phyloP scores from a whole-genome alignment of 352 stramenopile genomes.

The Pythium rishiriense region DNA sequence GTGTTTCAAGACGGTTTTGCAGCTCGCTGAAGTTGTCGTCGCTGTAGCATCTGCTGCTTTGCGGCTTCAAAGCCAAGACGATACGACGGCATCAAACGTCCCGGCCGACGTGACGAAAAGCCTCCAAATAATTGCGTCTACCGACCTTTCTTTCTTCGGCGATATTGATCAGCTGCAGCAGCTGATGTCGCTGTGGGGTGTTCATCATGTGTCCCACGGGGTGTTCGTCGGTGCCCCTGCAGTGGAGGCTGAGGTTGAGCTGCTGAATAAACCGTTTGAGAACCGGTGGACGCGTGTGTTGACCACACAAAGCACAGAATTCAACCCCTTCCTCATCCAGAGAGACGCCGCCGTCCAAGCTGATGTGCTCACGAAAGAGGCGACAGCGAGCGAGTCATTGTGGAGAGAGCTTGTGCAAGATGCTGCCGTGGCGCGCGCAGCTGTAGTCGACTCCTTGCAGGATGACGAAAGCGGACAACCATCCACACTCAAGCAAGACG shows the following conservation, averaged over 20 bases:
- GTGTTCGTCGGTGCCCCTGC: slow-evolving; percentile 35
- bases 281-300: slow-evolving; percentile 47
- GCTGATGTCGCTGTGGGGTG: slow-evolving; percentile 57
- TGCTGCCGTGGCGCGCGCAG: slow-evolving; percentile 32
- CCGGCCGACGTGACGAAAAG: slow-evolving; percentile 52
- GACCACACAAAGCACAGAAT: slow-evolving; percentile 45
- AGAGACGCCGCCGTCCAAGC: slow-evolving; percentile 51
- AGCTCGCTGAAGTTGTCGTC: slow-evolving; percentile 56
- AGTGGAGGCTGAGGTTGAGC: slow-evolving; percentile 14
- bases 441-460: slow-evolving; percentile 32
- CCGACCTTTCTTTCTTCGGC: slow-evolving; percentile 62
- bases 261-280: slow-evolving; percentile 42
- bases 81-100: not conserved
- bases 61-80: slow-evolving; percentile 29
- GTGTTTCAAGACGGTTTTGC: slow-evolving; percentile 33
- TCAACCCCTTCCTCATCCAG: slow-evolving; percentile 74
- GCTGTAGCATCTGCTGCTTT: slow-evolving; percentile 45
- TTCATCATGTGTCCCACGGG: slow-evolving; percentile 52
- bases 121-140: slow-evolving; percentile 79
- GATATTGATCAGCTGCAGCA: slow-evolving; percentile 59
- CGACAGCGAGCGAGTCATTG: slow-evolving; percentile 46
- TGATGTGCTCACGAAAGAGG: slow-evolving; percentile 49
- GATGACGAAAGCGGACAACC: slow-evolving; percentile 47
- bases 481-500: slow-evolving; percentile 60
- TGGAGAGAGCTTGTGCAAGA: slow-evolving; percentile 62